These are phyloP conservation scores for Candida corydali DNA, from an alignment of 805 yeast genomes.

Conservation along the genomic window DNA sequence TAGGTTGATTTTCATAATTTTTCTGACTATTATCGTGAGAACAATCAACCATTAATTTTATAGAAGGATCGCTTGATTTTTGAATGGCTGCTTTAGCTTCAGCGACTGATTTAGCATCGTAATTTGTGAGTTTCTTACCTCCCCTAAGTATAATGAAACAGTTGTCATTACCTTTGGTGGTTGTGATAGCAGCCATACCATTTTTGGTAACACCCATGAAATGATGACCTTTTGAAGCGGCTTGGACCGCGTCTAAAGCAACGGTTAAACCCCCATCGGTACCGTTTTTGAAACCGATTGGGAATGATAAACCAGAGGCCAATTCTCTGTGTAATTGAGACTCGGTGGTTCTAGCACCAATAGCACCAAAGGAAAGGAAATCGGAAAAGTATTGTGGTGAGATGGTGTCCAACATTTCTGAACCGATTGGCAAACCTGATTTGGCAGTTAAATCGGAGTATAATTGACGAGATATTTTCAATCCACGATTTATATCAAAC, in stretches of 20 bases:
- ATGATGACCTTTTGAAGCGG: slow-evolving; percentile 90
- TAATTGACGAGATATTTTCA: slow-evolving; percentile 79
- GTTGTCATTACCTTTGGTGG: slow-evolving; percentile 92
- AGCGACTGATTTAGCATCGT: slow-evolving; percentile 73
- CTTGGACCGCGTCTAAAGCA: slow-evolving; percentile 90
- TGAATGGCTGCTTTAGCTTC: slow-evolving; percentile 65
- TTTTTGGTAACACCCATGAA: slow-evolving; percentile 97
- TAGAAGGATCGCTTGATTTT: slow-evolving; percentile 42
- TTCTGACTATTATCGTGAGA: slow-evolving; percentile 96
- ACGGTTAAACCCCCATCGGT: slow-evolving; percentile 93
- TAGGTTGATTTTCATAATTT: slow-evolving; percentile 93
- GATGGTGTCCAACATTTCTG: slow-evolving; percentile 97
- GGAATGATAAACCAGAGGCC: slow-evolving; percentile 98
- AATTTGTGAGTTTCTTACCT: slow-evolving; percentile 91
- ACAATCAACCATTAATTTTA: slow-evolving; percentile 89
- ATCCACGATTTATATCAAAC: slow-evolving; percentile 92
- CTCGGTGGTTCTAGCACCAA: slow-evolving; percentile 98
- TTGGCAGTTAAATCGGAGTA: slow-evolving; percentile 73
- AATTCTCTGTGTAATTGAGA: slow-evolving; percentile 97
- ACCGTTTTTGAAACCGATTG: slow-evolving; percentile 97
- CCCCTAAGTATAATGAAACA: slow-evolving; percentile 95
- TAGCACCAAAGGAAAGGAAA: slow-evolving; percentile 90
- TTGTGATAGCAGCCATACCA: slow-evolving; percentile 94
- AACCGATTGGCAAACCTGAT: slow-evolving; percentile 82
- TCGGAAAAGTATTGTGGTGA: slow-evolving; percentile 95